These are phyloP conservation scores for Neurospora pannonica DNA, from an alignment of 495 filamentous ascomycete genomes.

Conservation along the genomic window DNA sequence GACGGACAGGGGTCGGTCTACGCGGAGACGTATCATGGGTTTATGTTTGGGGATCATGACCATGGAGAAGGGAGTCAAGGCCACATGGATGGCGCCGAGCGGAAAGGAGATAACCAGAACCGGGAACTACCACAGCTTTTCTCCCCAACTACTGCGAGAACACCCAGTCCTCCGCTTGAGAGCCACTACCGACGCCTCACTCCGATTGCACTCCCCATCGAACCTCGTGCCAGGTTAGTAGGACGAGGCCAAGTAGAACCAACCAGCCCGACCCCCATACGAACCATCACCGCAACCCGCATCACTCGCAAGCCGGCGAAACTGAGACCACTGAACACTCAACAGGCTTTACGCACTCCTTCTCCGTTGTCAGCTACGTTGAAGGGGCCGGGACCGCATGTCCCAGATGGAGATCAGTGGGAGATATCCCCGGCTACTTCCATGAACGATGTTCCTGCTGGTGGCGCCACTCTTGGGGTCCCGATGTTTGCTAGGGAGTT, in stretches of 20 bases:
- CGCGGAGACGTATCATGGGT: background rate
- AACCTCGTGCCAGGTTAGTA: background rate
- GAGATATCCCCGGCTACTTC: too few species aligned
- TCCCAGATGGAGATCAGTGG: background rate
- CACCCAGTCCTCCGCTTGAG: background rate
- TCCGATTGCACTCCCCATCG: background rate
- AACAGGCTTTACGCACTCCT: background rate
- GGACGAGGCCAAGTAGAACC: background rate
- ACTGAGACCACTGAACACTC: background rate
- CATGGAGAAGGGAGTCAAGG: background rate
- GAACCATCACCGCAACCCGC: rapidly evolving
- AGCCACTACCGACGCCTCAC: background rate
- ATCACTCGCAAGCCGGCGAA: rapidly evolving
- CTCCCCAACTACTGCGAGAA: background rate
- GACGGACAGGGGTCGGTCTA: rapidly evolving
- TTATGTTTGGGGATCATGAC: background rate
- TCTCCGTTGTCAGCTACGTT: background rate
- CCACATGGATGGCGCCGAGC: background rate
- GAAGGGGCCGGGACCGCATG: background rate
- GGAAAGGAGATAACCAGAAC: background rate
- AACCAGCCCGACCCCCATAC: background rate
- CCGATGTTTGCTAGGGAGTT: background rate
- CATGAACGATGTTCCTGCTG: too few species aligned
- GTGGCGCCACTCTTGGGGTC: background rate
- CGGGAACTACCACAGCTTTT: background rate